Evolutionary conservation across 352 stramenopile genomes (phyloP), one percentile per base, ranked within the genome.

Genomic region (Pythium volutum): DNA sequence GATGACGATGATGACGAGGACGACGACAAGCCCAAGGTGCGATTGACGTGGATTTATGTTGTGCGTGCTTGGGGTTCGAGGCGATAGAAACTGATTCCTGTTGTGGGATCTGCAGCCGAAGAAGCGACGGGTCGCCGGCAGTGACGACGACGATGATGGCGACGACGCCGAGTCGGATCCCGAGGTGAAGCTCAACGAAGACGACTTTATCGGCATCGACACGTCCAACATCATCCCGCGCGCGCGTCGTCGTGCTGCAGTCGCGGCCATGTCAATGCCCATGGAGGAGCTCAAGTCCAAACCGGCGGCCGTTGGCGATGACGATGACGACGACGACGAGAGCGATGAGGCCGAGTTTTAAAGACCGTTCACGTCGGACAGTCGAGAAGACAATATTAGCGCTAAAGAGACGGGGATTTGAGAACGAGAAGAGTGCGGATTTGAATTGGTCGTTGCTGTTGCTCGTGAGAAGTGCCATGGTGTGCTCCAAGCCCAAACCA

Each of bases 281-380:
- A 79, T 84, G 53, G 78, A 91, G 51, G 77, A 89, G 56, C 73
- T 67, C 12, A 58, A 53, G 48, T 43, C 61, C 18, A 64, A 66
- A 38, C 45, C 59, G 12, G 39, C 75, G 41, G 59, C 71, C 6
- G 69, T 38, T 56, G 61, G 36, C 15, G 57, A 34, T 22, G 65
- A 59, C 2, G 71, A 60, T 14, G 78, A 77, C 31, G 76, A 91
- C n/a, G 84, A 86, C 48, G 79, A 87, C 48, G 88, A 83, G 51
- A 93, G 84, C 60, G 84, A 91, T 56, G 84, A 93, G 66, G 85
- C 85, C 45, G 85, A 95, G 65, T 95, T 95, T 61, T 95, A 89
- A 26, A 47, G 29, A 34, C 25, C 4, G 42, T 42, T 3, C 48
- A 33, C 16, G n/a, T n/a, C n/a, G n/a, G n/a, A n/a, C n/a, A n/a